Conservation (phyloP, 768 basidiomycete genomes). For the Boletus rubescentipes region DNA sequence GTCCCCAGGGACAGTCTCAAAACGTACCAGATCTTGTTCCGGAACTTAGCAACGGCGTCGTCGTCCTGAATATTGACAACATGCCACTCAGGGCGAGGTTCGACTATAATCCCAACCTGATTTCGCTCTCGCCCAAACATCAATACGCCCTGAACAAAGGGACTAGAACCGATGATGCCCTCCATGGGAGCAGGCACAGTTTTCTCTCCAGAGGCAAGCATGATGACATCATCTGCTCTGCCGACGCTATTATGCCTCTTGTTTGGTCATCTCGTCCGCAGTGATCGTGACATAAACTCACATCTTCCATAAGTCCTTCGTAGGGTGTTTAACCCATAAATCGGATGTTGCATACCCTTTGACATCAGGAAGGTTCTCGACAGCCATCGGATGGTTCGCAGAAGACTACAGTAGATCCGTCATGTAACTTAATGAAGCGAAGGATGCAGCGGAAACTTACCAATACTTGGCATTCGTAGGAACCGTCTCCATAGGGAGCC, state of each 20-base stretch:
- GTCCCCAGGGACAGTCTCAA: too few species aligned
- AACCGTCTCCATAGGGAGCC: constrained; percentile 31
- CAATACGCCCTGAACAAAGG: constrained; percentile 21
- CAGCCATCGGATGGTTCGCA: constrained; percentile 14
- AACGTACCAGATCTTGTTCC: constrained; percentile 26
- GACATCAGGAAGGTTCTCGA: background rate
- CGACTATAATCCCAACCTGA: constrained; percentile 28
- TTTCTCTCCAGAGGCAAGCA: constrained; percentile 34
- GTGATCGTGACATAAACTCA: constrained; percentile 7
- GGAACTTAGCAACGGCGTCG: constrained; percentile 9
- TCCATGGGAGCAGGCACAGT: constrained; percentile 28
- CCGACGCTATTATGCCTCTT: constrained; percentile 35
- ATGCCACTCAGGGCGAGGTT: background rate
- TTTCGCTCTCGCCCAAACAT: constrained; percentile 35
- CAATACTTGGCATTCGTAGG: constrained; percentile 37
- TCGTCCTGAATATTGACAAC: constrained; percentile 14
- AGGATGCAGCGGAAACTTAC: constrained; percentile 19
- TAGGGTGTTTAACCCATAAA: constrained; percentile 26
- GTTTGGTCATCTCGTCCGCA: background rate
- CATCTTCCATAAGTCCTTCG: constrained; percentile 44
- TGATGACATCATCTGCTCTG: constrained; percentile 36
- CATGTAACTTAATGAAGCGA: background rate
- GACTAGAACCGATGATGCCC: constrained; percentile 16
- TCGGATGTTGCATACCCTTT: background rate
- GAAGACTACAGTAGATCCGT: background rate